Conservation (phyloP, 1,284 basidiomycete genomes). For the Tylopilus sp. region DNA sequence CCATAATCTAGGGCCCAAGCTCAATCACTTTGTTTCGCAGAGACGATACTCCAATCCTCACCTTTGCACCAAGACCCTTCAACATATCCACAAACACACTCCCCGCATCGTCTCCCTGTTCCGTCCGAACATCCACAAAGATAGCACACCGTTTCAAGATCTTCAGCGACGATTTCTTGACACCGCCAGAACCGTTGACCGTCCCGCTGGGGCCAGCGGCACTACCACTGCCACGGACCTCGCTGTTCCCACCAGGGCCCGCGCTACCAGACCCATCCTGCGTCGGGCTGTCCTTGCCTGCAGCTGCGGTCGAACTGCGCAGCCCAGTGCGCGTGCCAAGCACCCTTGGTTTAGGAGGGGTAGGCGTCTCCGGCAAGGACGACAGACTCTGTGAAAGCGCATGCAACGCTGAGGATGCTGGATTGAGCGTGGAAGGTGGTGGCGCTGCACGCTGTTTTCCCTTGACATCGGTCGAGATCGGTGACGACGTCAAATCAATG, state of each 20-base stretch:
- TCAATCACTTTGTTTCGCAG: conserved; percentile 9
- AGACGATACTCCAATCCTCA: conserved; percentile 51
- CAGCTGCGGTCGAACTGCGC: conserved; percentile 49
- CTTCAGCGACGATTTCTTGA: conserved; percentile 45
- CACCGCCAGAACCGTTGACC: conserved; percentile 31
- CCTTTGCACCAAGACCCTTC: conserved; percentile 84
- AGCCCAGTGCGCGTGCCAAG: conserved; percentile 42
- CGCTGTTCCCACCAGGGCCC: conserved; percentile 17
- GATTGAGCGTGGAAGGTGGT: conserved; percentile 54
- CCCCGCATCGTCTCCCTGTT: conserved; percentile 88
- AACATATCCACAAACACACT: conserved; percentile 90
- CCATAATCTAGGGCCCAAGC: conserved; percentile 58
- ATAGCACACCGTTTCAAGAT: conserved; percentile 84
- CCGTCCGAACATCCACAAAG: conserved; percentile 91
- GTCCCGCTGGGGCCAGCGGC: conserved; percentile 26
- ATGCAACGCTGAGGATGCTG: conserved; percentile 69
- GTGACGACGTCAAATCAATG: conserved; percentile 29
- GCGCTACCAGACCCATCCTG: conserved; percentile 30
- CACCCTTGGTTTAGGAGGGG: conserved; percentile 51
- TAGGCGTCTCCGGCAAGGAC: conserved; percentile 53
- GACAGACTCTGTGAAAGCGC: conserved; percentile 67
- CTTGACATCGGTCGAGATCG: conserved; percentile 37
- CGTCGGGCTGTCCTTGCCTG: conserved; percentile 45
- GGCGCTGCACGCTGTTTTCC: conserved; percentile 38
- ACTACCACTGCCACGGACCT: conserved; percentile 25